These are phyloP conservation scores for Hortiboletus campestris DNA, from an alignment of 768 basidiomycete genomes.

Conservation along the genomic window DNA sequence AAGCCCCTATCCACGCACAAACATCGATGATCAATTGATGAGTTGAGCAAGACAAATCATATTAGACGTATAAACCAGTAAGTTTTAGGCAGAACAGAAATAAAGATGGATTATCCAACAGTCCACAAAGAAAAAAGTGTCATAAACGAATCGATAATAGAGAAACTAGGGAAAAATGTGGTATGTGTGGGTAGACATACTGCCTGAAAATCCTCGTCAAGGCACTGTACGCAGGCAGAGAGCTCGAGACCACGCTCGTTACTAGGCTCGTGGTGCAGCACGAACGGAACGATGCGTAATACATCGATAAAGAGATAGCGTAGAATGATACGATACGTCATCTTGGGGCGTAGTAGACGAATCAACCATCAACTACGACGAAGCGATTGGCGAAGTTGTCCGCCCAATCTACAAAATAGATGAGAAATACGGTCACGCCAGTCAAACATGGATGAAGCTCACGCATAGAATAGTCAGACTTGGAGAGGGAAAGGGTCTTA, in stretches of 20 bases:
- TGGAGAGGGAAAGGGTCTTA: conserved; percentile 32
- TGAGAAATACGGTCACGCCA: conserved; percentile 15
- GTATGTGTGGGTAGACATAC: conserved; percentile 14
- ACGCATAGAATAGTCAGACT: conserved; percentile 29
- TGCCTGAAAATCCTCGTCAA: conserved; percentile 27
- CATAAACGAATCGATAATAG: conserved; percentile 4
- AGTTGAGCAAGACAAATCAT: neutral
- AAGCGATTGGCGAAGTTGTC: conserved; percentile 38
- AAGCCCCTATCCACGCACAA: neutral
- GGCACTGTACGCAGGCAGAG: conserved; percentile 21
- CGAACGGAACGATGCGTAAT: conserved; percentile 66
- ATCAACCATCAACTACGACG: conserved; percentile 40
- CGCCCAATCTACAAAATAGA: conserved; percentile 28
- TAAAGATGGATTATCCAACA: conserved; percentile 3
- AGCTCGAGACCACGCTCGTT: conserved; percentile 66
- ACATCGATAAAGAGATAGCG: conserved; percentile 48
- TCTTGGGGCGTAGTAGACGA: conserved; percentile 32
- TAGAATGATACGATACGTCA: conserved; percentile 35
- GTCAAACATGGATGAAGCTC: conserved; percentile 3
- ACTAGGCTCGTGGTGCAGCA: conserved; percentile 51
- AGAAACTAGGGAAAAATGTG: neutral
- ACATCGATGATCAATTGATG: neutral
- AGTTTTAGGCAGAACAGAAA: neutral
- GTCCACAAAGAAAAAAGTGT: conserved; percentile 11
- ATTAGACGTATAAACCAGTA: conserved; percentile 16